Conservation (phyloP, 345 rosid species). For the Acer saccharum region DNA sequence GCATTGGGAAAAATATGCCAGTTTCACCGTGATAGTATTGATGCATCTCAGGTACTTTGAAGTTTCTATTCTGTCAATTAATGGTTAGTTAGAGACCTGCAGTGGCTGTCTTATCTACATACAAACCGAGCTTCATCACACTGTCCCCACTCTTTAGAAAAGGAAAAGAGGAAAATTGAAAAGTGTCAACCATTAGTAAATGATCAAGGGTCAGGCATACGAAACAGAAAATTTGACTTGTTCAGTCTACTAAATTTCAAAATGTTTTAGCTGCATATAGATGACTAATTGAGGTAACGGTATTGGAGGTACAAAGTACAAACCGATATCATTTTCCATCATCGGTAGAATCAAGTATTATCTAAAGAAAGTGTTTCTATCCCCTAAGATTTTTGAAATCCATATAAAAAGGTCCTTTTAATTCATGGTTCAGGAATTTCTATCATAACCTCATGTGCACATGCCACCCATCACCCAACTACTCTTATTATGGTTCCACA, state of each 20-base stretch:
- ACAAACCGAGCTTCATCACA: neutral
- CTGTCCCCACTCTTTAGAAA: neutral
- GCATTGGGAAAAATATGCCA: constrained; percentile 97
- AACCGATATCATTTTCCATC: neutral
- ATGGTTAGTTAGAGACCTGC: neutral
- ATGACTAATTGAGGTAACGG: neutral
- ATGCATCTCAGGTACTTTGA: constrained; percentile 78
- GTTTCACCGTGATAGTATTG: constrained; percentile 83
- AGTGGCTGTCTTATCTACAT: too few species aligned
- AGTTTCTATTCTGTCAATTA: neutral
- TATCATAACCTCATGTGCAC: neutral
- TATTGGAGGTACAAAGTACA: neutral
- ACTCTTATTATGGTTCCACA: neutral
- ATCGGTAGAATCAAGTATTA: too few species aligned
- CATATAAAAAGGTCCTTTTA: too few species aligned
- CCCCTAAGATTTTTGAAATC: too few species aligned
- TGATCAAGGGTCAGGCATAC: neutral
- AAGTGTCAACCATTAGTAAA: neutral
- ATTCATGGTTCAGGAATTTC: too few species aligned
- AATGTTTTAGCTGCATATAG: neutral
- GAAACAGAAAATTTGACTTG: neutral
- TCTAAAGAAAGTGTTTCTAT: too few species aligned
- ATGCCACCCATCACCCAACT: neutral
- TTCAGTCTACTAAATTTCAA: neutral
- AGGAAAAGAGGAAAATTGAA: neutral